These are phyloP conservation scores for Aphanoascus verrucosus DNA, from an alignment of 2,329 filamentous ascomycete species.

Conservation along the genomic window DNA sequence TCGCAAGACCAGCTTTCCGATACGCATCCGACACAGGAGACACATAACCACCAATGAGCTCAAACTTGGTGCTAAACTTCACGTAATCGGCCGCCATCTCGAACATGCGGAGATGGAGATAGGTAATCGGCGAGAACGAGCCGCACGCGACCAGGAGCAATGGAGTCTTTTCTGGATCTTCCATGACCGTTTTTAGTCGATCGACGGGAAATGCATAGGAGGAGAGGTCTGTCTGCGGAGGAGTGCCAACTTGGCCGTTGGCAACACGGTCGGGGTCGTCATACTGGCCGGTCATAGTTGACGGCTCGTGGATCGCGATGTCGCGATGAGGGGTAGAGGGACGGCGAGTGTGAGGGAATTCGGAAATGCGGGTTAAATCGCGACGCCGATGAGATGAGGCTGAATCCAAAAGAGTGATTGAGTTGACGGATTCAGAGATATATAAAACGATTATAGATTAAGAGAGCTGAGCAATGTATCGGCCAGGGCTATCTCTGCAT, in stretches of 20 bases:
- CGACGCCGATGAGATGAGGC: neutral
- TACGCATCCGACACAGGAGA: slow-evolving; percentile 67
- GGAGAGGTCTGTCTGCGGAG: slow-evolving; percentile 21
- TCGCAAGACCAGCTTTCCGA: slow-evolving; percentile 69
- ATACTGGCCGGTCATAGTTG: slow-evolving; percentile 6
- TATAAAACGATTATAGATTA: neutral
- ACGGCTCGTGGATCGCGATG: neutral
- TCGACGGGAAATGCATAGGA: slow-evolving; percentile 37
- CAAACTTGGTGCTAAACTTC: slow-evolving; percentile 63
- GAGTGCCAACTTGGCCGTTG: neutral
- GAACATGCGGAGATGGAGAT: slow-evolving; percentile 67
- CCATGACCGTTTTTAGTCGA: slow-evolving; percentile 38
- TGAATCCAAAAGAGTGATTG: neutral
- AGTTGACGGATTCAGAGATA: neutral
- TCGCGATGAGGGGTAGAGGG: neutral
- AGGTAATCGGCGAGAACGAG: slow-evolving; percentile 63
- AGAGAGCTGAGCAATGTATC: neutral
- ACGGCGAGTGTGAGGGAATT: neutral
- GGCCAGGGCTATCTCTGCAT: neutral
- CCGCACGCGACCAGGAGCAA: slow-evolving; percentile 41
- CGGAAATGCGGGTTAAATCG: neutral
- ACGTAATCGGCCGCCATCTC: slow-evolving; percentile 75
- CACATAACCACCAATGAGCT: slow-evolving; percentile 76
- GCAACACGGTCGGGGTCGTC: slow-evolving; percentile 9
- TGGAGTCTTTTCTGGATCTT: slow-evolving; percentile 39